These are phyloP conservation scores for Trichosporon ovoides DNA, from an alignment of 1,284 basidiomycete genomes.

Conservation along the genomic window DNA sequence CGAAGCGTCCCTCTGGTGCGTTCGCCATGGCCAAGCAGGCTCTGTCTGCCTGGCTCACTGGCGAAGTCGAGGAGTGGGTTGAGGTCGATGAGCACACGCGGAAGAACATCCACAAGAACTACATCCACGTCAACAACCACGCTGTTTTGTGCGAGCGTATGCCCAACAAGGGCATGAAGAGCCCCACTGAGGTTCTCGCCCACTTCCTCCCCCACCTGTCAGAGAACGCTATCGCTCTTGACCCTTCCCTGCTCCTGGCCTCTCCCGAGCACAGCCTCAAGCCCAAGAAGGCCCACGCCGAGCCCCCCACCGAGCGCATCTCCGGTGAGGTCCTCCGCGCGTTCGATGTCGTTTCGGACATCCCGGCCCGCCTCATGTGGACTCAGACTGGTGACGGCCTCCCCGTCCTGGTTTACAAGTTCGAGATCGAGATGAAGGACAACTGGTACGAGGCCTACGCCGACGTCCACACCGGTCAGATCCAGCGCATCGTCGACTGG, in stretches of 20 bases:
- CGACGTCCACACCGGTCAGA: constrained; percentile 56
- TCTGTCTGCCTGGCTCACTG: not conserved
- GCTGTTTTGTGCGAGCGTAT: constrained; percentile 28
- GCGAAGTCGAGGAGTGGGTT: constrained; percentile 11
- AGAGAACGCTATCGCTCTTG: constrained; percentile 15
- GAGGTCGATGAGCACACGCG: constrained; percentile 9
- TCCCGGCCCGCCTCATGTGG: constrained; percentile 49
- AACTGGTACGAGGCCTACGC: constrained; percentile 63
- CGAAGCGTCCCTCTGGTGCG: constrained; percentile 49
- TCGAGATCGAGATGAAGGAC: constrained; percentile 50
- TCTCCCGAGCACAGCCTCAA: constrained; percentile 34
- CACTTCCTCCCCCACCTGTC: constrained; percentile 40
- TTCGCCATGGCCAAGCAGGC: constrained; percentile 38
- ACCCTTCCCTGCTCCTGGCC: constrained; percentile 26
- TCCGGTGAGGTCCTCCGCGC: constrained; percentile 44
- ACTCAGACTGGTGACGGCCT: constrained; percentile 54
- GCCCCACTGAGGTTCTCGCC: constrained; percentile 39
- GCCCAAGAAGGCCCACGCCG: constrained; percentile 41
- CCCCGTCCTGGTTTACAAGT: constrained; percentile 44
- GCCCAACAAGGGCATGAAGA: constrained; percentile 11
- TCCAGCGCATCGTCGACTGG: constrained; percentile 57
- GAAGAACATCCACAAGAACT: constrained; percentile 22
- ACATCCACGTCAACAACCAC: constrained; percentile 31
- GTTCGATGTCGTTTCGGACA: constrained; percentile 55
- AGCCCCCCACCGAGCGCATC: constrained; percentile 44